Evolutionary conservation across 805 yeast species (phyloP).

Genomic region (Candida stauntonica): DNA sequence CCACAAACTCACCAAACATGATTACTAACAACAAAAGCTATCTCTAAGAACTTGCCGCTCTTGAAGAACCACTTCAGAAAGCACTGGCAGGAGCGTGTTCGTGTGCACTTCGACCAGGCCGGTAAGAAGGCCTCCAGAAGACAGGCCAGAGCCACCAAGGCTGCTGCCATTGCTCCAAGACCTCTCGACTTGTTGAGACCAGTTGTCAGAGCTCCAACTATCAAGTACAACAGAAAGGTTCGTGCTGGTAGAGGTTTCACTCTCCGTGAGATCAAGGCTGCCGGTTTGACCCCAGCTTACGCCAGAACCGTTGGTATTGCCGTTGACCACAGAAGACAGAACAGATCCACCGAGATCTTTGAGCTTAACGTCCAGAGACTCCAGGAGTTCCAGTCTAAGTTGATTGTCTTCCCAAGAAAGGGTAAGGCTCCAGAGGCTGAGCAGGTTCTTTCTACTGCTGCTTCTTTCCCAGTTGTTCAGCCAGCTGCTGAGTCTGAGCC

Average conservation of each 20-base stretch:
- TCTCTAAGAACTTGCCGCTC: conserved; percentile 97
- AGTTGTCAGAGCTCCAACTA: conserved; percentile 97
- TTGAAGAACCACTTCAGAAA: conserved; percentile 99
- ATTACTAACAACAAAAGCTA: conserved; percentile 47
- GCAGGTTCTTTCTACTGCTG: conserved; percentile 70
- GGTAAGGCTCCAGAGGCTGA: conserved; percentile 75
- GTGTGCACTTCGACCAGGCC: conserved; percentile 99
- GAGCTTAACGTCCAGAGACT: conserved; percentile 94
- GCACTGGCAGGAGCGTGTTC: conserved; percentile 99
- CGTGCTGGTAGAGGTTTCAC: conserved; percentile 99
- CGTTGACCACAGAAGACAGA: conserved; percentile 99
- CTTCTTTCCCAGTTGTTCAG: conserved; percentile 90
- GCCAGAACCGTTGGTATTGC: conserved; percentile 99
- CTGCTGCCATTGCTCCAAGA: conserved; percentile 95
- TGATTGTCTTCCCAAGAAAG: conserved; percentile 94
- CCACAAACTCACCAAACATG: no score
- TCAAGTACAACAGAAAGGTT: conserved; percentile 98
- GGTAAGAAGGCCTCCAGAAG: conserved; percentile 99
- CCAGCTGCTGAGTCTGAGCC: conserved; percentile 66
- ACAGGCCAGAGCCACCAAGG: conserved; percentile 87
- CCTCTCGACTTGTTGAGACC: conserved; percentile 97
- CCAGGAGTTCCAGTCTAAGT: conserved; percentile 91
- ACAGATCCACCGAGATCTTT: conserved; percentile 94
- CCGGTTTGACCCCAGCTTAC: conserved; percentile 87
- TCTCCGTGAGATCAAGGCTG: conserved; percentile 96